Percentiles rank a stretch among this genome's conserved stretches.
These are phyloP conservation scores for Pelagomonas calceolata DNA, from an alignment of 108 stramenopile species.

Conservation along the genomic window DNA sequence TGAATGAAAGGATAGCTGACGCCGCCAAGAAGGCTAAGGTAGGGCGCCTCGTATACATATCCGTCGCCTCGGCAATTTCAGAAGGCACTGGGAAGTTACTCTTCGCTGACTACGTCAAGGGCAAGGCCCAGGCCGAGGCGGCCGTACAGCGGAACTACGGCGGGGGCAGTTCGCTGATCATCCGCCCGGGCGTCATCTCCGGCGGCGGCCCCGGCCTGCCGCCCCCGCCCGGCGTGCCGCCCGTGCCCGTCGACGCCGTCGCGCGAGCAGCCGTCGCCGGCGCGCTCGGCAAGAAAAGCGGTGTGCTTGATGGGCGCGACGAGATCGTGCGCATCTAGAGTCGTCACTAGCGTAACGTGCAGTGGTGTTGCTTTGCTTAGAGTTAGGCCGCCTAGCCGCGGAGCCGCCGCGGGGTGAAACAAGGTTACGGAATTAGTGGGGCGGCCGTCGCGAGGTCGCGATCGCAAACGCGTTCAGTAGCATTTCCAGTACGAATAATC, in stretches of 20 bases:
- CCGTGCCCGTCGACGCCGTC: slow-evolving; percentile 8
- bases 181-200: slow-evolving; percentile 8
- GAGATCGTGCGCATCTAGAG: slow-evolving; percentile 1
- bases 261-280: slow-evolving; percentile 13
- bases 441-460: too few relatives aligned
- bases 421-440: too few relatives aligned
- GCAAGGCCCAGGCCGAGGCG: slow-evolving; percentile 18
- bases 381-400: too few relatives aligned
- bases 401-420: too few relatives aligned
- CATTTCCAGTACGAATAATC: too few relatives aligned
- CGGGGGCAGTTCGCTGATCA: not conserved
- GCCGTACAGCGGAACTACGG: slow-evolving; percentile 11
- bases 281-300: slow-evolving; percentile 7
- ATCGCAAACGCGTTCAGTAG: too few relatives aligned
- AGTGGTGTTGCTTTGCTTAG: too few relatives aligned
- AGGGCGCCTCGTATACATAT: not conserved
- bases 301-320: slow-evolving; percentile 6
- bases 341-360: too few relatives aligned
- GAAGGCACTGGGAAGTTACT: slow-evolving; percentile 8
- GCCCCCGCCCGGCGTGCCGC: slow-evolving; percentile 11
- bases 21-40: slow-evolving; percentile 10
- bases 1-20: slow-evolving; percentile 13
- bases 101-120: slow-evolving; percentile 15
- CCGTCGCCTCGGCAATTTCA: slow-evolving; percentile 5
- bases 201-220: slow-evolving; percentile 11